These are phyloP conservation scores for Mycena olivaceomarginata DNA, from an alignment of 768 basidiomycete genomes.

Conservation along the genomic window DNA sequence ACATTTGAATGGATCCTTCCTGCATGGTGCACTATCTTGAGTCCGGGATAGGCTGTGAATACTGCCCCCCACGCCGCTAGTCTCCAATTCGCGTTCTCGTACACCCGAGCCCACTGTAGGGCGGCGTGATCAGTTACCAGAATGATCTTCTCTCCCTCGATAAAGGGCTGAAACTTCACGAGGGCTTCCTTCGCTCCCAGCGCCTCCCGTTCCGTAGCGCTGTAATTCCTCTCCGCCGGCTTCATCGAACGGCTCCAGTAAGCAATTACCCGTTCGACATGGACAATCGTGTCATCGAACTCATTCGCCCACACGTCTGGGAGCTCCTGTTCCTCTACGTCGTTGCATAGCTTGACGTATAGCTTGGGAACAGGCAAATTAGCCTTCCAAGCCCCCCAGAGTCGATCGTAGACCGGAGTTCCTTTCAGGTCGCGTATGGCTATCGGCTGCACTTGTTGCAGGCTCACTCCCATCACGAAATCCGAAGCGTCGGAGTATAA, in stretches of 20 bases:
- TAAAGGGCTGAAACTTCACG: too few species aligned
- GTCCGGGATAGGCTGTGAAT: neutral
- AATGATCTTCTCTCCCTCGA: too few species aligned
- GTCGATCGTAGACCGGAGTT: conserved; percentile 16
- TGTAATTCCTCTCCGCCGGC: neutral
- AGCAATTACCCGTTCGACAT: conserved; percentile 48
- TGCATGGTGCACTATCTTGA: neutral
- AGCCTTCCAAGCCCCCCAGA: conserved; percentile 26
- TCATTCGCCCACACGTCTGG: conserved; percentile 3
- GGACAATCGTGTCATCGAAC: conserved; percentile 42
- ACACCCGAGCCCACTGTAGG: too few species aligned
- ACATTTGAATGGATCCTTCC: neutral
- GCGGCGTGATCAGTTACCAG: too few species aligned
- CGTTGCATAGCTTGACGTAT: neutral
- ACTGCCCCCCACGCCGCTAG: conserved; percentile 5
- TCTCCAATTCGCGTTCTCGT: too few species aligned
- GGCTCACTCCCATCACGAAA: neutral
- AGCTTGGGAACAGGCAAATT: conserved; percentile 35
- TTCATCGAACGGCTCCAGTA: neutral
- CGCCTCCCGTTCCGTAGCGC: neutral
- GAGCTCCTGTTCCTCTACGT: neutral
- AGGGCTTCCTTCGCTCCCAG: neutral
- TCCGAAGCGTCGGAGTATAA: too few species aligned
- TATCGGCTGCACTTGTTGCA: conserved; percentile 46
- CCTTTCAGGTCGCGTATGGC: conserved; percentile 33